These are phyloP conservation scores for Stropharia rugosoannulata DNA, from an alignment of 768 basidiomycete genomes.

Conservation along the genomic window DNA sequence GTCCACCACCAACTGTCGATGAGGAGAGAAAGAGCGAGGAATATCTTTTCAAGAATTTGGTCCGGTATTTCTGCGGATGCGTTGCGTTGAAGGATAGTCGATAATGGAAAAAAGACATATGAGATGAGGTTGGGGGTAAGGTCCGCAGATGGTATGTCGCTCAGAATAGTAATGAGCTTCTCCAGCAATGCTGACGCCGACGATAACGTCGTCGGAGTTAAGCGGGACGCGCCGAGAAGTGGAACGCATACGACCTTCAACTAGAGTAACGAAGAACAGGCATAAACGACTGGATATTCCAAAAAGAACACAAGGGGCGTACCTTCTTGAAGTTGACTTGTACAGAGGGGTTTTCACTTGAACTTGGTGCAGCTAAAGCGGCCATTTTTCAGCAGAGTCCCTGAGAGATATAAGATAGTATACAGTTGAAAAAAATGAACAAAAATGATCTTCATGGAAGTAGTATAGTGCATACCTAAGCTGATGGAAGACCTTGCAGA, in stretches of 20 bases:
- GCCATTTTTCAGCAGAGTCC: not conserved
- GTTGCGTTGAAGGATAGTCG: slow-evolving; percentile 80
- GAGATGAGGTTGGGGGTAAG: slow-evolving; percentile 66
- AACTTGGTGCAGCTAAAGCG: slow-evolving; percentile 1
- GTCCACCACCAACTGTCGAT: slow-evolving; percentile 85
- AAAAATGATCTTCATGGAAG: too few species aligned
- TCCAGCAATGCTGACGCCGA: slow-evolving; percentile 51
- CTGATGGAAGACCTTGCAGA: too few species aligned
- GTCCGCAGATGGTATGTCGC: slow-evolving; percentile 35
- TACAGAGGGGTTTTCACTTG: slow-evolving; percentile 4
- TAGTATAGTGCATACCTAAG: too few species aligned
- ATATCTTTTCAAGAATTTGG: slow-evolving; percentile 73
- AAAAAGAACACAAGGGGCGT: not conserved
- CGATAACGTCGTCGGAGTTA: slow-evolving; percentile 55
- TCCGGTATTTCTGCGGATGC: slow-evolving; percentile 68
- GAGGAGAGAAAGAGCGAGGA: slow-evolving; percentile 57
- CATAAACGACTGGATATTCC: not conserved
- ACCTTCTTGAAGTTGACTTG: slow-evolving; percentile 24
- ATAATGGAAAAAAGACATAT: slow-evolving; percentile 88
- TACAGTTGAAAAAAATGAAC: not conserved
- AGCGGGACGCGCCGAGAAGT: slow-evolving; percentile 66
- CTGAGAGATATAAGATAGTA: not conserved
- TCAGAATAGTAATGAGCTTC: slow-evolving; percentile 48
- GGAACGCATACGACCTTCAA: slow-evolving; percentile 80
- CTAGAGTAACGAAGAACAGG: slow-evolving; percentile 23